phyloP scores from a whole-genome alignment of 768 basidiomycete genomes.

The Hemileccinum rubropunctum region DNA sequence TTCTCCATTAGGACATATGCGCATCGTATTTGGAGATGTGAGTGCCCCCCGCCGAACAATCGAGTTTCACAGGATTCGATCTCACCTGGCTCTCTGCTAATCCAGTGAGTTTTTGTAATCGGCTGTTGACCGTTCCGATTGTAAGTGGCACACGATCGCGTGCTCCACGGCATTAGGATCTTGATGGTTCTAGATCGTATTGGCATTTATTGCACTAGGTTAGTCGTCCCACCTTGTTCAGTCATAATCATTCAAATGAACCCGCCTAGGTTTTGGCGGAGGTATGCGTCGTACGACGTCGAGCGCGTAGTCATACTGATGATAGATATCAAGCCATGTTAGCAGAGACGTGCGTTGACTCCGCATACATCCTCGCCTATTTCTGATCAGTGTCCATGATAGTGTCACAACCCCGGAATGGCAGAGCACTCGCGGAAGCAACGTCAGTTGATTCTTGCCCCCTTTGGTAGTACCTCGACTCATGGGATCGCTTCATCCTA shows the following conservation, averaged over 20 bases:
- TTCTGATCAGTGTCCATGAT: neutral
- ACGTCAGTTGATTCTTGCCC: constrained; percentile 19
- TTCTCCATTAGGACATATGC: constrained; percentile 31
- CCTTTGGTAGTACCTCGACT: neutral
- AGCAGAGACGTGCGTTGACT: constrained; percentile 28
- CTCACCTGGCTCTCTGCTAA: neutral
- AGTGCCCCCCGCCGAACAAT: constrained; percentile 7
- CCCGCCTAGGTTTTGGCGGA: constrained; percentile 24
- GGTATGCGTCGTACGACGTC: constrained; percentile 16
- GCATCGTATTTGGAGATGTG: constrained; percentile 37
- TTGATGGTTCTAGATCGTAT: constrained; percentile 15
- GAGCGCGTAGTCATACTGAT: constrained; percentile 1
- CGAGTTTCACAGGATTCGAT: neutral
- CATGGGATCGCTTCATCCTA: neutral
- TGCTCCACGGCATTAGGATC: neutral
- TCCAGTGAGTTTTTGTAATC: constrained; percentile 33
- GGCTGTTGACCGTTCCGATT: constrained; percentile 30
- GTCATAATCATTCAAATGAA: neutral
- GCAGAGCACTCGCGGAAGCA: constrained; percentile 31
- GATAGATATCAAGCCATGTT: constrained; percentile 25
- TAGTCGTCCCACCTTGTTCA: neutral
- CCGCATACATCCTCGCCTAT: neutral
- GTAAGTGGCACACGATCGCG: constrained; percentile 19
- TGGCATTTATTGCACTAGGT: constrained; percentile 32
- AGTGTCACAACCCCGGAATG: constrained; percentile 32